Evolutionary conservation across 768 basidiomycete genomes (phyloP).

Genomic region (Serendipita vermifera): DNA sequence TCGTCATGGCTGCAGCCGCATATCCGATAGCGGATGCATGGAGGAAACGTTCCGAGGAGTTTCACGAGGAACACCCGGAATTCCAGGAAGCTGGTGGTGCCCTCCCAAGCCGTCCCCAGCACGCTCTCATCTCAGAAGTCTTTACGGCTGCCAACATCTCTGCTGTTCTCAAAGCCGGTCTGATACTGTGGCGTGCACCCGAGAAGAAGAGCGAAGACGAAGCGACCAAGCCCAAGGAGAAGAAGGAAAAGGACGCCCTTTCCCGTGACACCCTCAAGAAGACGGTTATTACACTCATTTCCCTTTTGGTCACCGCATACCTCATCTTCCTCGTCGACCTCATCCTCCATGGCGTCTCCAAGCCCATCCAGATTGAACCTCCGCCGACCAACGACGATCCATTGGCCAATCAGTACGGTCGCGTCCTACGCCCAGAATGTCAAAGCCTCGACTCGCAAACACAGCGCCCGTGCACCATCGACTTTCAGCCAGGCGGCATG

Average conservation of each 20-base stretch:
- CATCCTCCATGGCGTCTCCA: background rate
- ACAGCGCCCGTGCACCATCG: constrained; percentile 5
- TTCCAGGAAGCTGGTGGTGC: background rate
- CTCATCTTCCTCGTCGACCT: constrained; percentile 9
- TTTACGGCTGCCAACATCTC: constrained; percentile 3
- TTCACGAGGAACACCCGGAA: background rate
- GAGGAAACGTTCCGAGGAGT: background rate
- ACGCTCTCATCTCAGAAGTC: background rate
- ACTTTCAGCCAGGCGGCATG: background rate
- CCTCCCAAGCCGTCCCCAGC: background rate
- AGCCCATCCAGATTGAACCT: background rate
- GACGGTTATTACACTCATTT: background rate
- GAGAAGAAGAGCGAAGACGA: background rate
- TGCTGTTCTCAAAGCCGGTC: background rate
- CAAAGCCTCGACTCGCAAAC: background rate
- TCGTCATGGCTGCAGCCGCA: constrained; percentile 4
- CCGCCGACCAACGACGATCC: background rate
- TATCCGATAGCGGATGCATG: constrained; percentile 7
- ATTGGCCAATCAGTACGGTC: background rate
- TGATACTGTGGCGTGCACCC: background rate
- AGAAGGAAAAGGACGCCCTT: background rate
- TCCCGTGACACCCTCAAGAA: background rate
- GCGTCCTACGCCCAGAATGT: background rate
- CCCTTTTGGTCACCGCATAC: background rate
- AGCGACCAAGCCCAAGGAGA: background rate